phyloP scores from a whole-genome alignment of 768 basidiomycete species.

The Collybia nuda region DNA sequence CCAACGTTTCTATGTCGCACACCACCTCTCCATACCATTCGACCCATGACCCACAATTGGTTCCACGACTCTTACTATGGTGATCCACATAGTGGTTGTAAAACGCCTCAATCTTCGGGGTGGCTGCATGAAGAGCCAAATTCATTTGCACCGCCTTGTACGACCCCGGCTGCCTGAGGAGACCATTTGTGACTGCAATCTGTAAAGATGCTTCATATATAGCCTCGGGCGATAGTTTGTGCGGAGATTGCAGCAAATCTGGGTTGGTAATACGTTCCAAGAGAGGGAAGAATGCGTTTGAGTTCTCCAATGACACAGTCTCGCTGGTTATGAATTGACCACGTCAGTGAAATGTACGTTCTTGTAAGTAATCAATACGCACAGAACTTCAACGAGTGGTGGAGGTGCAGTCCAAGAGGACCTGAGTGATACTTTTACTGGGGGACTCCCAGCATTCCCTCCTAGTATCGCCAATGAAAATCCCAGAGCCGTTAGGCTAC shows the following conservation, averaged over 20 bases:
- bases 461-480: constrained; percentile 10
- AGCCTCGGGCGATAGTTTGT: constrained; percentile 44
- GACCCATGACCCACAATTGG: constrained; percentile 70
- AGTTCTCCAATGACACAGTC: constrained; percentile 71
- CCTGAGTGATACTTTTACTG: constrained; percentile 57
- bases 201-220: constrained; percentile 56
- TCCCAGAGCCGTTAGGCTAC: constrained; percentile 14
- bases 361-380: constrained; percentile 22
- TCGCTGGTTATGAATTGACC: constrained; percentile 53
- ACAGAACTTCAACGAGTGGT: constrained; percentile 66
- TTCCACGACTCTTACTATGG: constrained; percentile 25
- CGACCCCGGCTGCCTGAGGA: constrained; percentile 48
- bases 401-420: constrained; percentile 70
- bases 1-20: constrained; percentile 64
- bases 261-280: constrained; percentile 64
- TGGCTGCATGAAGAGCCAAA: constrained; percentile 74
- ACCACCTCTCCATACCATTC: constrained; percentile 80
- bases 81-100: constrained; percentile 65
- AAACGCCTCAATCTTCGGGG: constrained; percentile 82
- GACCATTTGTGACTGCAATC: constrained; percentile 43
- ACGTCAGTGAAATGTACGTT: background rate
- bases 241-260: constrained; percentile 32
- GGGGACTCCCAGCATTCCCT: constrained; percentile 30
- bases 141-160: constrained; percentile 65
- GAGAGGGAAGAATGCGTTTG: constrained; percentile 73